These are phyloP conservation scores for Crassisporium funariophilum DNA, from an alignment of 768 basidiomycete genomes.

Conservation along the genomic window DNA sequence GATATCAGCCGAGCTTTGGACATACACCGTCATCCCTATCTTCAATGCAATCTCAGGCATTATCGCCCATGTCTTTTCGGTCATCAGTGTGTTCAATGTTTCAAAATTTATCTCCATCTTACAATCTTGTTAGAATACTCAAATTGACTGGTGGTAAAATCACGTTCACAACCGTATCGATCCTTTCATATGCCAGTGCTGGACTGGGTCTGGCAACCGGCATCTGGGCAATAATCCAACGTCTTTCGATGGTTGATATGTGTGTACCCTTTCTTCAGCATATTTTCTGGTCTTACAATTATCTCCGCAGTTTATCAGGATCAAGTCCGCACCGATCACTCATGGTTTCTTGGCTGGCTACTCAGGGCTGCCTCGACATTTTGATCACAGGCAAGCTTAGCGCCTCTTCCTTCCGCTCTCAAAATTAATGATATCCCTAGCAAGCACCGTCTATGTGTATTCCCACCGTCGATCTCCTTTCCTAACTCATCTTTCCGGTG, in stretches of 20 bases:
- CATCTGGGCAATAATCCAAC: slow-evolving; percentile 9
- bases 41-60: slow-evolving; percentile 36
- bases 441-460: too few relatives aligned
- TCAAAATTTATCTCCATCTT: not conserved
- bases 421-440: too few relatives aligned
- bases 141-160: slow-evolving; percentile 11
- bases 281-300: too few relatives aligned
- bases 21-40: slow-evolving; percentile 37
- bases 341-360: too few relatives aligned
- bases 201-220: slow-evolving; percentile 17
- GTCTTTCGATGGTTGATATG: slow-evolving; percentile 18
- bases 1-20: slow-evolving; percentile 33
- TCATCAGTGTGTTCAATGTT: slow-evolving; percentile 30
- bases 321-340: too few relatives aligned
- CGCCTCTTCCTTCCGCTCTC: too few relatives aligned
- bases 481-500: too few relatives aligned
- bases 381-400: too few relatives aligned
- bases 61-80: slow-evolving; percentile 38
- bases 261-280: too few relatives aligned
- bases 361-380: too few relatives aligned
- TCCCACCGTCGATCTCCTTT: too few relatives aligned
- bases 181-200: slow-evolving; percentile 9
- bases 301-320: too few relatives aligned
- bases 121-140: slow-evolving; percentile 15
- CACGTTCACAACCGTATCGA: not conserved